Evolutionary conservation across 1,139 yeast species (phyloP).

Genomic region (Nadsonia commutata): DNA sequence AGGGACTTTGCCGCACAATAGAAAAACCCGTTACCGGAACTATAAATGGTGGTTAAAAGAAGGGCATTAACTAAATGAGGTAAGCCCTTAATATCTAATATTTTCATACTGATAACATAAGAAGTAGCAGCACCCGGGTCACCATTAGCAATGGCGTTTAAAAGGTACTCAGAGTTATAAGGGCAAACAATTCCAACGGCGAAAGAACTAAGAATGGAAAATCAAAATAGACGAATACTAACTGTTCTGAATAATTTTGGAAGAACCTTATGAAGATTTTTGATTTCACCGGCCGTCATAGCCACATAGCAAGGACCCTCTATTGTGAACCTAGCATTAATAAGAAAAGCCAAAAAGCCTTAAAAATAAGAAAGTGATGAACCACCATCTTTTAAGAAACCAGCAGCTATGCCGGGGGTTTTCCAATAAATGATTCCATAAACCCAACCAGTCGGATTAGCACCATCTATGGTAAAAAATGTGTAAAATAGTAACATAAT

Average conservation of each 20-base stretch:
- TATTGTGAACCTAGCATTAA: background rate
- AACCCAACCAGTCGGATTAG: constrained; percentile 22
- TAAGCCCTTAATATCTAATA: constrained; percentile 37
- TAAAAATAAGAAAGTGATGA: constrained; percentile 15
- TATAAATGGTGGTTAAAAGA: constrained; percentile 39
- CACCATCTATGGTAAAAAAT: background rate
- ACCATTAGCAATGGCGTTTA: constrained; percentile 25
- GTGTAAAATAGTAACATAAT: background rate
- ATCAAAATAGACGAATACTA: constrained; percentile 38
- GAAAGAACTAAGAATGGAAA: constrained; percentile 51
- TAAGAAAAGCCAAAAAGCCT: constrained; percentile 27
- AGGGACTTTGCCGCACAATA: constrained; percentile 31
- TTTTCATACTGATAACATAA: constrained; percentile 44
- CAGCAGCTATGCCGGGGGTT: constrained; percentile 22
- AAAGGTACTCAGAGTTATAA: constrained; percentile 33
- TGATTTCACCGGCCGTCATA: constrained; percentile 32
- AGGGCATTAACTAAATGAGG: constrained; percentile 50
- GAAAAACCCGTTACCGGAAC: constrained; percentile 49
- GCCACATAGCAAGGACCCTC: background rate
- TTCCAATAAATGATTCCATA: constrained; percentile 19
- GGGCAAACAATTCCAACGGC: constrained; percentile 47
- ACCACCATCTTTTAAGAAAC: constrained; percentile 16
- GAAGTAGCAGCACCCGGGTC: constrained; percentile 39
- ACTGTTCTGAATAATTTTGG: background rate
- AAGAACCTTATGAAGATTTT: constrained; percentile 26